Percentiles rank a stretch among this genome's conserved stretches.
Evolutionary conservation across 495 filamentous ascomycete genomes (phyloP).

Genomic region (Massariosphaeria phaeospora): DNA sequence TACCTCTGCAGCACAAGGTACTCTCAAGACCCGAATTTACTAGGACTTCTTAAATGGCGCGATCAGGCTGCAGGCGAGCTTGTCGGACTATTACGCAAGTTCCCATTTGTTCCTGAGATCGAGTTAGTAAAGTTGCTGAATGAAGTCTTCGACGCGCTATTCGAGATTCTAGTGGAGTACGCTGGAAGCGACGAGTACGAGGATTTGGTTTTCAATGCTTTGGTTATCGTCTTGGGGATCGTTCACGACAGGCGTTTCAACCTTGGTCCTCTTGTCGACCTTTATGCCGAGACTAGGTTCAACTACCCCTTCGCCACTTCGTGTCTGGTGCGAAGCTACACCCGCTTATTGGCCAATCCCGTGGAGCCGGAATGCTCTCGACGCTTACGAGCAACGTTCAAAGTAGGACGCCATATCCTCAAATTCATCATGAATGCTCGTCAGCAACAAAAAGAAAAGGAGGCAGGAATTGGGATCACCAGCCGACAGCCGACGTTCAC

Average conservation of each 20-base stretch:
- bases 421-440: constrained; percentile 92
- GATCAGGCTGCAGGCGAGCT: constrained; percentile 65
- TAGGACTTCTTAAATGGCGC: constrained; percentile 82
- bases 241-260: constrained; percentile 94
- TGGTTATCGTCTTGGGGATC: constrained; percentile 86
- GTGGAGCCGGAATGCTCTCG: constrained; percentile 75
- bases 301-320: constrained; percentile 91
- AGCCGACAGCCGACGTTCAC: constrained; percentile 71
- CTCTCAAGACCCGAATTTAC: constrained; percentile 84
- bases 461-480: constrained; percentile 83
- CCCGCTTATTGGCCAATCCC: constrained; percentile 69
- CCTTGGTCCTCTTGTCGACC: constrained; percentile 79
- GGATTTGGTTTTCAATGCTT: constrained; percentile 82
- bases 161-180: constrained; percentile 83
- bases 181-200: constrained; percentile 86
- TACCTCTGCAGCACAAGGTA: constrained; percentile 94
- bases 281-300: constrained; percentile 83
- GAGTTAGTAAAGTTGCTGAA: constrained; percentile 91
- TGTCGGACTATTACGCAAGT: constrained; percentile 65
- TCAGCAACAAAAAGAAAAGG: constrained; percentile 80
- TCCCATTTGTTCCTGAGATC: constrained; percentile 93
- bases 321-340: constrained; percentile 85
- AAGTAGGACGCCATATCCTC: constrained; percentile 86
- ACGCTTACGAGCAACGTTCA: constrained; percentile 84
- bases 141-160: constrained; percentile 88